A percentile compares a stretch with the other conserved stretches of the same genome.
These are phyloP conservation scores for Violaceomyces palustris DNA, from an alignment of 1,284 basidiomycete genomes.

Conservation along the genomic window DNA sequence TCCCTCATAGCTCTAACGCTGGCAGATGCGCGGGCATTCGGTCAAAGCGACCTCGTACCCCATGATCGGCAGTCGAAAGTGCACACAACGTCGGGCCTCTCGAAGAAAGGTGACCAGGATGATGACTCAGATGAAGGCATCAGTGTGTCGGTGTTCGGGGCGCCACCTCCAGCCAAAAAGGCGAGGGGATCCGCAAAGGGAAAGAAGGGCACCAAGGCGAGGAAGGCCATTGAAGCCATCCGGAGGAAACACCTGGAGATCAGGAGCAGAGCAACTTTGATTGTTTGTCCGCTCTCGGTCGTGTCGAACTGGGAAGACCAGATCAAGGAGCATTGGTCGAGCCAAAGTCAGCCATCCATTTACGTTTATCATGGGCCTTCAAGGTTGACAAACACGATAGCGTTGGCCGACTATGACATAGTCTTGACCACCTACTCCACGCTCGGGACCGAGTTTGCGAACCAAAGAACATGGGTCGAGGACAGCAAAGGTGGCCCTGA, in stretches of 20 bases:
- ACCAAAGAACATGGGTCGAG: slow-evolving; percentile 60
- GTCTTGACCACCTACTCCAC: slow-evolving; percentile 97
- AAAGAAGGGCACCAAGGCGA: slow-evolving; percentile 56
- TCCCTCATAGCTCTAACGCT: slow-evolving; percentile 85
- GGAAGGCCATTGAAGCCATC: slow-evolving; percentile 54
- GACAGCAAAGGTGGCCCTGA: no score
- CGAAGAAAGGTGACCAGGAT: background rate
- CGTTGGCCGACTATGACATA: slow-evolving; percentile 87
- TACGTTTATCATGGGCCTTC: slow-evolving; percentile 94
- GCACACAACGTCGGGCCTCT: no score
- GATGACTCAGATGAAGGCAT: background rate
- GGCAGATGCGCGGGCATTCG: slow-evolving; percentile 66
- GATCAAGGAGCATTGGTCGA: slow-evolving; percentile 72
- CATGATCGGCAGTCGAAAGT: no score
- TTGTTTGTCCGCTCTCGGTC: slow-evolving; percentile 92
- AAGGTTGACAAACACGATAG: slow-evolving; percentile 75
- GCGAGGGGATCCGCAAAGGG: background rate
- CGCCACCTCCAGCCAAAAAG: background rate
- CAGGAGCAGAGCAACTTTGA: slow-evolving; percentile 81
- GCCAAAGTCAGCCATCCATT: slow-evolving; percentile 56
- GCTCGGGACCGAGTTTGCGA: slow-evolving; percentile 88
- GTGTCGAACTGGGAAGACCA: slow-evolving; percentile 99
- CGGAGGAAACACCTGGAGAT: slow-evolving; percentile 38
- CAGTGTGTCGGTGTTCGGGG: background rate
- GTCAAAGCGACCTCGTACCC: slow-evolving; percentile 44